Evolutionary conservation across 768 basidiomycete species (phyloP), one percentile per base, ranked within the genome.

Genomic region (Podaxis mareebaensis): DNA sequence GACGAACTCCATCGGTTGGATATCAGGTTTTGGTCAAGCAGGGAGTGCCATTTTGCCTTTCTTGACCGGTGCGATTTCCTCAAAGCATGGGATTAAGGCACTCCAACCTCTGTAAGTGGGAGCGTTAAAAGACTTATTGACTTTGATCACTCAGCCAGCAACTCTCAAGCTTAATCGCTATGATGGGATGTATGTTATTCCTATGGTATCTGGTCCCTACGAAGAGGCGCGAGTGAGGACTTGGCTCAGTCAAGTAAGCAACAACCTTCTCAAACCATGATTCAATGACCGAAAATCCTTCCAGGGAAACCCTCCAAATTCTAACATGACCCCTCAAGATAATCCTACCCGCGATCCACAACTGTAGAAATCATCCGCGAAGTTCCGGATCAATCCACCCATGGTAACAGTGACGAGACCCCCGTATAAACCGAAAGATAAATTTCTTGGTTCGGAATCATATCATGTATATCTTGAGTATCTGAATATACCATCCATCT

Each of bases 11-110:
- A 85, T 89, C 39, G 87, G 87, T 10, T 89, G 86, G 87, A 86
- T 88, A 30, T 84, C 86, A 8, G 85, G 83, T 4, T 81, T 86
- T 39, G 90, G 91, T 0, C 86, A 89, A 69, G 85, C 89, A 1
- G 91, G 91, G 15, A 85, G 85, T 48, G 90, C 91, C 0, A 64
- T 88, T 7, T 69, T 92, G 3, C 90, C 92, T 0, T 91, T 93
- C 68, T 80, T 91, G 65, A 88, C 88, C 0, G 90, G 91, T 33
- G 81, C 86, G 1, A 81, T 93, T 22, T 83, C 91, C 8, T 79
- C 79, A 33, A 85, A 79, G 63, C 82, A 85, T 52, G 90, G 83
- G 0, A 89, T 90, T 40, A 75, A 77, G 60, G 81, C 79, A 62
- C 70, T 89, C 59, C 86, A 88, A 66, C 88, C 88, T 7, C 72